Conservation (phyloP, 495 filamentous ascomycete genomes). For the Mycothermus thermophilus region DNA sequence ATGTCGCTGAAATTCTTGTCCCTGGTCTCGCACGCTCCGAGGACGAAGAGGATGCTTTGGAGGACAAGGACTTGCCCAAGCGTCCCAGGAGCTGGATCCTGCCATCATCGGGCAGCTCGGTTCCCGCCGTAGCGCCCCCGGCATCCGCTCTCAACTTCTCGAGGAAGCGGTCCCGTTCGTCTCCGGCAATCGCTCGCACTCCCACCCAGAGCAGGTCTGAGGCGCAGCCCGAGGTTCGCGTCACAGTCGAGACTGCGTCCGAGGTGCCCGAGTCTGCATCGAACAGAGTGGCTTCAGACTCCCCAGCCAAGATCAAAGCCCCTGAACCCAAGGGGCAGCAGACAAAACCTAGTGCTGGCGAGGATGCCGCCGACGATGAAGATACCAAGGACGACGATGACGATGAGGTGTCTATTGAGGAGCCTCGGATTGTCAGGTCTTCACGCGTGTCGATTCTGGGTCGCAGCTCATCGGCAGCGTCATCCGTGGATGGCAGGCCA, state of each 20-base stretch:
- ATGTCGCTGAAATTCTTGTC: constrained; percentile 61
- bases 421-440: constrained; percentile 40
- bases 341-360: background rate
- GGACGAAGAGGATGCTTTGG: constrained; percentile 41
- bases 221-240: background rate
- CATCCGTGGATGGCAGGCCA: constrained; percentile 26
- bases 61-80: too few relatives aligned
- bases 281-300: background rate
- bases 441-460: constrained; percentile 41
- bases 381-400: constrained; percentile 23
- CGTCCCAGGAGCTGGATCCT: too few relatives aligned
- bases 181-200: too few relatives aligned
- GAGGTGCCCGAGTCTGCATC: background rate
- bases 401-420: constrained; percentile 33
- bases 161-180: too few relatives aligned
- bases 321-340: too few relatives aligned
- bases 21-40: constrained; percentile 45
- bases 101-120: too few relatives aligned
- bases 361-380: constrained; percentile 11
- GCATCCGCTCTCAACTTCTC: too few relatives aligned
- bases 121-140: constrained; percentile 17
- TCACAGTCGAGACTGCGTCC: background rate
- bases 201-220: background rate
- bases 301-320: background rate
- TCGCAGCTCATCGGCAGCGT: constrained; percentile 25